phyloP scores from a whole-genome alignment of 768 basidiomycete genomes.

The Pleurotus giganteus region DNA sequence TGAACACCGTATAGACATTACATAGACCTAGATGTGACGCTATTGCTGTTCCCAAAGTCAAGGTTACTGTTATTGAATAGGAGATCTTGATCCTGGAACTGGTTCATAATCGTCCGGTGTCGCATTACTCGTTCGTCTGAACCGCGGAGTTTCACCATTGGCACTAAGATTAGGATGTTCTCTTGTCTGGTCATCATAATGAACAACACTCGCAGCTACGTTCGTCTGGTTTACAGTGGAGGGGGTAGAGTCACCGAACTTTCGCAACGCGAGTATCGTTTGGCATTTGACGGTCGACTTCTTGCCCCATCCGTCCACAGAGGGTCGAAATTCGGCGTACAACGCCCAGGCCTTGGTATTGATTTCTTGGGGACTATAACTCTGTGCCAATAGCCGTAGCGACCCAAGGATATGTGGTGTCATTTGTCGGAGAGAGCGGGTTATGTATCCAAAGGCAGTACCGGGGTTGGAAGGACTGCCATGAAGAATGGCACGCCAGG shows the following conservation, averaged over 20 bases:
- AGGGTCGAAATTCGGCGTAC: slow-evolving; percentile 87
- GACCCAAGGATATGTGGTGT: slow-evolving; percentile 77
- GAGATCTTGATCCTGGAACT: slow-evolving; percentile 42
- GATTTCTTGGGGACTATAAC: slow-evolving; percentile 56
- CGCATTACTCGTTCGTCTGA: slow-evolving; percentile 40
- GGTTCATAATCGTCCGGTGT: slow-evolving; percentile 55
- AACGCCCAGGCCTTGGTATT: slow-evolving; percentile 70
- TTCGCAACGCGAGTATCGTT: slow-evolving; percentile 61
- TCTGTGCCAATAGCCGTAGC: slow-evolving; percentile 62
- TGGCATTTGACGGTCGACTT: slow-evolving; percentile 70
- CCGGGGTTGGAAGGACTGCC: slow-evolving; percentile 69
- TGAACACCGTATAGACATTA: background rate
- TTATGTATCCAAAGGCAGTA: slow-evolving; percentile 82
- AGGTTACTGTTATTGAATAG: slow-evolving; percentile 46
- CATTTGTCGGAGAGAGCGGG: slow-evolving; percentile 76
- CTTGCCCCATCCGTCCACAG: slow-evolving; percentile 81
- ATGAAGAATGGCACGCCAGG: slow-evolving; percentile 83
- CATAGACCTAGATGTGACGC: slow-evolving; percentile 16
- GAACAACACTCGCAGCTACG: slow-evolving; percentile 15
- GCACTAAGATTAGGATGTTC: slow-evolving; percentile 7
- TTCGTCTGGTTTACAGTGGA: slow-evolving; percentile 12
- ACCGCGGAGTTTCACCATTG: slow-evolving; percentile 23
- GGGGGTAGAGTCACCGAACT: slow-evolving; percentile 20
- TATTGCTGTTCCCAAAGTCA: slow-evolving; percentile 19
- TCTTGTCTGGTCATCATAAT: slow-evolving; percentile 13